phyloP scores from a whole-genome alignment of 164 flowering plant species.

The Liquidambar formosana region DNA sequence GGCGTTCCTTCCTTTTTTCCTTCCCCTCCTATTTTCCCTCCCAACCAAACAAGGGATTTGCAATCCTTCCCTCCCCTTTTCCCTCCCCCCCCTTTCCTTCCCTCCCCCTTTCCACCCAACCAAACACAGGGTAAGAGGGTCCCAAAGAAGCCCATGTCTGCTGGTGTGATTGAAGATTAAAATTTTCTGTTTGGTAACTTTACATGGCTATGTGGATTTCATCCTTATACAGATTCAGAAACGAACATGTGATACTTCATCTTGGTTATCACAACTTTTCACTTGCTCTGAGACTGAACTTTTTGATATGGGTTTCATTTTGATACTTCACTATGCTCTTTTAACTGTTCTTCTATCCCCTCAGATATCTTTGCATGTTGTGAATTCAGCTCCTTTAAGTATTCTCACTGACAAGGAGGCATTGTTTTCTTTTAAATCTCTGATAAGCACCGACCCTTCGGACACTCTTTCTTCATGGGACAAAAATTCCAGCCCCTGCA shows the following conservation, averaged over 20 bases:
- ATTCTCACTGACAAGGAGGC: slow-evolving; percentile 28
- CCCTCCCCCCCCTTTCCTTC: too few relatives aligned
- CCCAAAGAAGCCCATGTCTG: too few relatives aligned
- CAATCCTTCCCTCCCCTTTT: too few relatives aligned
- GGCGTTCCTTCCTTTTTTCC: too few relatives aligned
- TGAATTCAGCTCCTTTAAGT: slow-evolving; percentile 4
- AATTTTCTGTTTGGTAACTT: too few relatives aligned
- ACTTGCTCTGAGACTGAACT: background rate
- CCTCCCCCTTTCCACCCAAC: too few relatives aligned
- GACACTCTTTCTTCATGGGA: slow-evolving; percentile 23
- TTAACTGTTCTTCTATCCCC: background rate
- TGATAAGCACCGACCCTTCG: background rate
- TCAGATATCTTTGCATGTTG: background rate
- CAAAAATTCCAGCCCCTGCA: slow-evolving; percentile 31
- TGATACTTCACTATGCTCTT: background rate
- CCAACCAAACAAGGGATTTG: too few relatives aligned
- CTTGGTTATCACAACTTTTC: background rate
- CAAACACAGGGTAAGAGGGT: too few relatives aligned
- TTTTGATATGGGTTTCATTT: background rate
- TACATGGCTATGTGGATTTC: too few relatives aligned
- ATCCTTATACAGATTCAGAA: background rate
- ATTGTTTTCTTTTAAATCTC: slow-evolving; percentile 22
- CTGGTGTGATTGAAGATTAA: too few relatives aligned
- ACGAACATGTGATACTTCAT: background rate
- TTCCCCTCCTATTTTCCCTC: too few relatives aligned